Conservation (phyloP, 768 basidiomycete species). For the Lactifluus echinatus region DNA sequence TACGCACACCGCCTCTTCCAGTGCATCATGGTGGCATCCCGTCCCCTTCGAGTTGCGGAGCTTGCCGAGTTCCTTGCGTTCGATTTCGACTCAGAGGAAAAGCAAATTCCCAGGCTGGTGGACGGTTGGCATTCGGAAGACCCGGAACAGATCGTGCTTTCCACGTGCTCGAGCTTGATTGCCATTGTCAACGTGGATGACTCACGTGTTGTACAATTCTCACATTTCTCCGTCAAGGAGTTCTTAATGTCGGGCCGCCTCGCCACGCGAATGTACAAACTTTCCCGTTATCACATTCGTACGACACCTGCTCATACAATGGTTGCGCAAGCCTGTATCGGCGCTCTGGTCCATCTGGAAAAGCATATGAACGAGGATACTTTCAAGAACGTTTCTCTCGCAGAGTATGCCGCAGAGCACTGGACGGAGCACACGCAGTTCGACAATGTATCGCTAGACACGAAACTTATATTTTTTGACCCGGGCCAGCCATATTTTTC, state of each 20-base stretch:
- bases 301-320: not conserved
- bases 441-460: not conserved
- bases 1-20: not conserved
- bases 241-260: not conserved
- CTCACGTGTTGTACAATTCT: not conserved
- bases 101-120: not conserved
- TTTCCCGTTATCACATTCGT: not conserved
- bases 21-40: not conserved
- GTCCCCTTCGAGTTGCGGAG: not conserved
- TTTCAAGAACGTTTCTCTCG: not conserved
- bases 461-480: no score
- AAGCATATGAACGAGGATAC: not conserved
- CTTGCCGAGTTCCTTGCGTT: not conserved
- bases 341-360: not conserved
- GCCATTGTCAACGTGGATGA: not conserved
- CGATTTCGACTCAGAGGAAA: not conserved
- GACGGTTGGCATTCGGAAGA: not conserved
- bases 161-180: not conserved
- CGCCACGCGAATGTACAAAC: not conserved
- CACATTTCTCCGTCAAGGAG: not conserved
- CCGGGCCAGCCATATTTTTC: no score
- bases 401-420: not conserved
- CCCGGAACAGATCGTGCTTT: not conserved
- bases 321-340: not conserved
- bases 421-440: not conserved